Evolutionary conservation across 1,139 yeast genomes (phyloP).

Genomic region (Sugiyamaella xylanicola): DNA sequence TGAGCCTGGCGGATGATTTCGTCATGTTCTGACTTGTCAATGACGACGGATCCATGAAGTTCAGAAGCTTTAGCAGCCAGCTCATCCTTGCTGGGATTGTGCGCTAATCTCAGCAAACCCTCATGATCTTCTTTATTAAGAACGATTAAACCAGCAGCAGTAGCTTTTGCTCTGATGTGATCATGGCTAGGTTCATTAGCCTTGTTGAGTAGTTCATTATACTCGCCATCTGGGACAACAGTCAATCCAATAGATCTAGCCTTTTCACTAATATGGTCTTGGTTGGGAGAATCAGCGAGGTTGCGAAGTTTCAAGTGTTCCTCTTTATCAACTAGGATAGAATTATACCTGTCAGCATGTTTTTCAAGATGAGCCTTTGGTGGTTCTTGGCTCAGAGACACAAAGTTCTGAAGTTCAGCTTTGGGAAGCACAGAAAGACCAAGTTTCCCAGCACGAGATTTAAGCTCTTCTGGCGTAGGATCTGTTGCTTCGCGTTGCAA

Average conservation of each 20-base stretch:
- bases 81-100: slow-evolving; percentile 35
- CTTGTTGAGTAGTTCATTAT: slow-evolving; percentile 29
- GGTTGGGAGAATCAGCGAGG: slow-evolving; percentile 33
- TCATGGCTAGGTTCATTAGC: slow-evolving; percentile 32
- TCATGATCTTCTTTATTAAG: too few species aligned
- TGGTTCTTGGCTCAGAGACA: slow-evolving; percentile 42
- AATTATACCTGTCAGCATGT: slow-evolving; percentile 36
- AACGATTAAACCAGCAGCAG: slow-evolving; percentile 35
- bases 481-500: slow-evolving; percentile 32
- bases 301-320: slow-evolving; percentile 31
- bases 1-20: slow-evolving; percentile 18
- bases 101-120: slow-evolving; percentile 27
- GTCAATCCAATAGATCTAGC: slow-evolving; percentile 44
- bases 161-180: slow-evolving; percentile 42
- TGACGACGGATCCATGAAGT: slow-evolving; percentile 22
- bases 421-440: slow-evolving; percentile 25
- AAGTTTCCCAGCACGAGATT: slow-evolving; percentile 31
- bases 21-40: slow-evolving; percentile 26
- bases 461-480: slow-evolving; percentile 36
- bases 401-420: slow-evolving; percentile 18
- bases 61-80: slow-evolving; percentile 30
- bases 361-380: slow-evolving; percentile 44
- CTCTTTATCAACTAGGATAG: slow-evolving; percentile 31
- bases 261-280: slow-evolving; percentile 28
- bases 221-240: slow-evolving; percentile 48